phyloP scores from a whole-genome alignment of 2,329 filamentous ascomycete genomes.

The Periconia macrospinosa region DNA sequence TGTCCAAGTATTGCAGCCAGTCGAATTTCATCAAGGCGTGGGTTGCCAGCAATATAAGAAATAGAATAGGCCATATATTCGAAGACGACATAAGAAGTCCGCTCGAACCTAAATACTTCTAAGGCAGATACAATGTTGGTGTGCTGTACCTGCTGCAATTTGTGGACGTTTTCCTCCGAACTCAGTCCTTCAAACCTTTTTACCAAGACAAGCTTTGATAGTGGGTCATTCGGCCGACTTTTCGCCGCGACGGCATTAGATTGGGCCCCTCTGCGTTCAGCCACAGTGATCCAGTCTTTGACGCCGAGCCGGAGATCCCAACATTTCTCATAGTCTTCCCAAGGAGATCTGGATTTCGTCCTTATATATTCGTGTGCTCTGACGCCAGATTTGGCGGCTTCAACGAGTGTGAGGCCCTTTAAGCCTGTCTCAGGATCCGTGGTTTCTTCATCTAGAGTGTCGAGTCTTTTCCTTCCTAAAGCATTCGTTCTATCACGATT shows the following conservation, averaged over 20 bases:
- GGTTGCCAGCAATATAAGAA: constrained; percentile 9
- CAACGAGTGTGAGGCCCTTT: constrained; percentile 1
- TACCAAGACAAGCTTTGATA: constrained; percentile 4
- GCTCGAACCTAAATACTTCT: constrained; percentile 4
- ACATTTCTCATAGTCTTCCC: constrained; percentile 7
- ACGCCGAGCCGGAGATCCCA: constrained; percentile 7
- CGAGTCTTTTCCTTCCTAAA: constrained; percentile 2
- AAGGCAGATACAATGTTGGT: constrained; percentile 5
- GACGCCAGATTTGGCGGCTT: background rate
- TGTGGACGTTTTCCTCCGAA: constrained; percentile 1
- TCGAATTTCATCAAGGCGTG: constrained; percentile 7
- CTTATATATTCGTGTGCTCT: constrained; percentile 8
- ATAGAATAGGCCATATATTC: constrained; percentile 12
- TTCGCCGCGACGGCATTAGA: constrained; percentile 2
- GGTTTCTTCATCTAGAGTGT: constrained; percentile 4
- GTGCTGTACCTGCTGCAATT: constrained; percentile 4
- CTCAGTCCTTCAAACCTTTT: constrained; percentile 1
- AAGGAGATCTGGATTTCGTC: constrained; percentile 5
- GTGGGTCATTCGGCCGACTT: constrained; percentile 3
- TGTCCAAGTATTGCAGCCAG: constrained; percentile 9
- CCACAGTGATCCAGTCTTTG: constrained; percentile 7
- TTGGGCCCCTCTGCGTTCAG: constrained; percentile 4
- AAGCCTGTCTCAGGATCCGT: background rate
- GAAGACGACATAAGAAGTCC: constrained; percentile 7
- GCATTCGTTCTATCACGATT: constrained; percentile 2